These are phyloP conservation scores for Wickerhamiella azyma DNA, from an alignment of 805 yeast genomes.

Conservation along the genomic window DNA sequence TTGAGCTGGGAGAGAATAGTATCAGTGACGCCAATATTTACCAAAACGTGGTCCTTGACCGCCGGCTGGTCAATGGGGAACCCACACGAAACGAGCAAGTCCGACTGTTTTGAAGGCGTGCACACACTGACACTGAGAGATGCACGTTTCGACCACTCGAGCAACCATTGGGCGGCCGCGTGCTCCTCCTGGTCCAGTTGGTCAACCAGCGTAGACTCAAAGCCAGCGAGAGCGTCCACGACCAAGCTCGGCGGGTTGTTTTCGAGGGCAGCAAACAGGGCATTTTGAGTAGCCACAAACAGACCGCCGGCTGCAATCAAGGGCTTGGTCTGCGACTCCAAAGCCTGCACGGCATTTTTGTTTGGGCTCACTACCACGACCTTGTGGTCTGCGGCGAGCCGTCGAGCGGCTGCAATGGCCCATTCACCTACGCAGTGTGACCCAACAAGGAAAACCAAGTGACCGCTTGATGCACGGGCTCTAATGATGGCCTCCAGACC, in stretches of 20 bases:
- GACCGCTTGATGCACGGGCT: conserved; percentile 46
- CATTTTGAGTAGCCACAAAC: conserved; percentile 22
- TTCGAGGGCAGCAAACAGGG: conserved; percentile 19
- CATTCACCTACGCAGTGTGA: conserved; percentile 53
- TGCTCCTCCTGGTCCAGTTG: conserved; percentile 26
- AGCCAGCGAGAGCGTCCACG: conserved; percentile 76
- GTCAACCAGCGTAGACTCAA: conserved; percentile 55
- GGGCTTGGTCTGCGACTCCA: conserved; percentile 38
- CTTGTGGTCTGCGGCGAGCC: conserved; percentile 55
- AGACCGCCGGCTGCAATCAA: conserved; percentile 61
- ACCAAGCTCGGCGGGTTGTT: conserved; percentile 61
- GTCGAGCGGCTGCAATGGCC: conserved; percentile 69
- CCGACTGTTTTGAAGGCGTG: conserved; percentile 45
- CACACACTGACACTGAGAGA: conserved; percentile 53
- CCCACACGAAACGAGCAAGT: conserved; percentile 56
- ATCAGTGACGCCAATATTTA: not conserved
- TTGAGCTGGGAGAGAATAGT: not conserved
- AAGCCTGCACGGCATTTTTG: conserved; percentile 23
- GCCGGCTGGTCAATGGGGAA: conserved; percentile 51
- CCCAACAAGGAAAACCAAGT: conserved; percentile 54
- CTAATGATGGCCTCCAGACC: conserved; percentile 49
- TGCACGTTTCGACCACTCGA: conserved; percentile 54
- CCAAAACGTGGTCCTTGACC: not conserved
- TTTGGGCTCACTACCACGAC: conserved; percentile 37
- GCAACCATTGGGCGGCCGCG: conserved; percentile 28